Percentiles rank a stretch among this genome's conserved stretches.
phyloP scores from a whole-genome alignment of 306 rosid species.

The Leucaena leucocephala region DNA sequence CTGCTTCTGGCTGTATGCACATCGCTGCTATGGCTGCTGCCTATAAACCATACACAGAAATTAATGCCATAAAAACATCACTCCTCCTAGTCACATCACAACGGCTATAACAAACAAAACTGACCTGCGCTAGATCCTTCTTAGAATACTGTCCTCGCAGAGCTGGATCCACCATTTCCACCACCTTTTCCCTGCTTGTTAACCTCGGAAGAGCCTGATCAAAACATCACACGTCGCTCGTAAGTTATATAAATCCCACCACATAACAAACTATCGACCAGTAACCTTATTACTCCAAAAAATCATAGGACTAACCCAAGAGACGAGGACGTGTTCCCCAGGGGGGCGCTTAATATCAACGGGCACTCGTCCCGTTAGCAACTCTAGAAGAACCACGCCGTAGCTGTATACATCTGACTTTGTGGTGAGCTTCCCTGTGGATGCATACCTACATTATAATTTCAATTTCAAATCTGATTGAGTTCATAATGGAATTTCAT shows the following conservation, averaged over 20 bases:
- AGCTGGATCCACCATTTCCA: slow-evolving; percentile 92
- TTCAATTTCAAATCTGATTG: background rate
- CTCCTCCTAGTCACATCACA: slow-evolving; percentile 11
- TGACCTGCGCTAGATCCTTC: slow-evolving; percentile 95
- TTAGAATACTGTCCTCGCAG: slow-evolving; percentile 75
- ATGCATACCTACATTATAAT: slow-evolving; percentile 68
- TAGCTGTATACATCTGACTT: slow-evolving; percentile 94
- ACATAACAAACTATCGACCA: background rate
- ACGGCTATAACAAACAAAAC: background rate
- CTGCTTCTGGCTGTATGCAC: slow-evolving; percentile 99
- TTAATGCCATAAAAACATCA: slow-evolving; percentile 4
- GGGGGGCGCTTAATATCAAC: slow-evolving; percentile 78
- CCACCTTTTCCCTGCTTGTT: slow-evolving; percentile 78
- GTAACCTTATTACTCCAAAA: too few species aligned
- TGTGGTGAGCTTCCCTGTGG: slow-evolving; percentile 87
- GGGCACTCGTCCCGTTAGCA: slow-evolving; percentile 92
- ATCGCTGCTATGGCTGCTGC: slow-evolving; percentile 96
- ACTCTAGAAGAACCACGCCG: slow-evolving; percentile 92
- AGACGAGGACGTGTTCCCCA: slow-evolving; percentile 93
- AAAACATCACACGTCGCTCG: slow-evolving; percentile 18
- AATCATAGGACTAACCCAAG: slow-evolving; percentile 62
- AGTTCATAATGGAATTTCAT: background rate
- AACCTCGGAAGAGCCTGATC: slow-evolving; percentile 90
- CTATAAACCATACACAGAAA: slow-evolving; percentile 45
- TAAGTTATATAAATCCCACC: background rate